phyloP scores from a whole-genome alignment of 2,329 filamentous ascomycete genomes.

The Blastomyces emzantsi region DNA sequence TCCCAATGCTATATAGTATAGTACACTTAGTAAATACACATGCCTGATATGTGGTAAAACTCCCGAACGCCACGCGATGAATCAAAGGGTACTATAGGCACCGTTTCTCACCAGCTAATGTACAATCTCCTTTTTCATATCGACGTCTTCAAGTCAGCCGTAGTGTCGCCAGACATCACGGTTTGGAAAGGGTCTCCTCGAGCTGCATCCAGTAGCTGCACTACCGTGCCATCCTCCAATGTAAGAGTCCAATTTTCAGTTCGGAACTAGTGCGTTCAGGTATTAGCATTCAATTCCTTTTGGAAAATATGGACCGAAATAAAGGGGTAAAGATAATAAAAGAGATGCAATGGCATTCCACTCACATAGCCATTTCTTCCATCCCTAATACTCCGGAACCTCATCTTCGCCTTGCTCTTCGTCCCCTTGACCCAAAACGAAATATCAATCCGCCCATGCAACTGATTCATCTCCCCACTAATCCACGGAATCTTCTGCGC shows the following conservation, averaged over 20 bases:
- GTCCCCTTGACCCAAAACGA: slow-evolving; percentile 78
- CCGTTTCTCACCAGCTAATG: not conserved
- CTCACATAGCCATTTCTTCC: slow-evolving; percentile 52
- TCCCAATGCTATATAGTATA: slow-evolving; percentile 5
- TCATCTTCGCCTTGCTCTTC: slow-evolving; percentile 60
- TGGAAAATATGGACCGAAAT: slow-evolving; percentile 10
- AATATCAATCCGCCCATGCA: slow-evolving; percentile 86
- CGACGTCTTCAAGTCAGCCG: slow-evolving; percentile 1
- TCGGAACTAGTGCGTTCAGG: slow-evolving; percentile 52
- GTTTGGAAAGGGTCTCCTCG: slow-evolving; percentile 59
- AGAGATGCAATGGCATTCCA: slow-evolving; percentile 17
- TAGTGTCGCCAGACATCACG: slow-evolving; percentile 30
- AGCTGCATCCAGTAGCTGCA: slow-evolving; percentile 68
- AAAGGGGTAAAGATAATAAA: not conserved
- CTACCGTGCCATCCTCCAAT: slow-evolving; percentile 53
- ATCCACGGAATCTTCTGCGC: slow-evolving; percentile 73
- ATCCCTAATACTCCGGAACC: slow-evolving; percentile 67
- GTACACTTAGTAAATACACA: not conserved
- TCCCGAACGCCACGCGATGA: slow-evolving; percentile 8
- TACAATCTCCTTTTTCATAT: slow-evolving; percentile 1
- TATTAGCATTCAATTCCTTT: slow-evolving; percentile 7
- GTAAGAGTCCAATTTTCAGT: slow-evolving; percentile 86
- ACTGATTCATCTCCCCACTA: slow-evolving; percentile 78
- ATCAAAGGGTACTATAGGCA: not conserved
- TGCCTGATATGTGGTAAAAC: not conserved